Evolutionary conservation across 768 basidiomycete genomes (phyloP), one percentile per base, ranked within the genome.

Genomic region (Kwoniella sp.): DNA sequence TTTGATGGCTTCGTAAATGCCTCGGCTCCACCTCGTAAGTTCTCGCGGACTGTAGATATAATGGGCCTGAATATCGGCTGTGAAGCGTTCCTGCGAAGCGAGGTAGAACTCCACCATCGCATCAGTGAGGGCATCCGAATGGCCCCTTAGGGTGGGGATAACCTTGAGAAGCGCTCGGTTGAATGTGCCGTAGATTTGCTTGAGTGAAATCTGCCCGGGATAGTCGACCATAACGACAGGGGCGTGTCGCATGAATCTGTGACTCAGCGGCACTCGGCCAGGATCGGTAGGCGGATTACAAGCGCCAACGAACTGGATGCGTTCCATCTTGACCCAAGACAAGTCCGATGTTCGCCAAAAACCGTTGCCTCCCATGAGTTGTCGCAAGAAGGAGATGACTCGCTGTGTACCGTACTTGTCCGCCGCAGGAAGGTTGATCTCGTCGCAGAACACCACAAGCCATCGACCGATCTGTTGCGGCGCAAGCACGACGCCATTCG

Each of bases 391-490:
- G 2, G 93, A 96, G 68, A 99, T 98, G 67, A 99, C 95, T 22
- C 89, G 83, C 72, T 99, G 95, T 4, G 95, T 99, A 3, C 95
- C 95, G 67, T 99, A 99, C 76, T 91, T 93, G 79, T 99, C 95
- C 8, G 84, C 80, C 14, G 95, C 90, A 2, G 95, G 95, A 3
- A 99, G 78, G 70, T 99, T 99, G 79, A 99, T 98, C 75, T 99
- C 95, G 72, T 99, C 95, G 73, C 95, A 99, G 78, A 99, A 99
- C n/a, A 99, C 86, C 28, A 99, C 92, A 42, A 99, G 81, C 95
- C 95, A 99, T 39, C 91, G 85, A 23, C 93, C 93, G 57, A 96
- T 90, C 67, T 96, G 91, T 3, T 86, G 77, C 9, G 95, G 95
- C 3, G 95, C 85, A 46, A 99, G 83, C 40, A 96, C 82, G 40